phyloP scores from a whole-genome alignment of 139 green algal genomes.

The Haematococcus lacustris region DNA sequence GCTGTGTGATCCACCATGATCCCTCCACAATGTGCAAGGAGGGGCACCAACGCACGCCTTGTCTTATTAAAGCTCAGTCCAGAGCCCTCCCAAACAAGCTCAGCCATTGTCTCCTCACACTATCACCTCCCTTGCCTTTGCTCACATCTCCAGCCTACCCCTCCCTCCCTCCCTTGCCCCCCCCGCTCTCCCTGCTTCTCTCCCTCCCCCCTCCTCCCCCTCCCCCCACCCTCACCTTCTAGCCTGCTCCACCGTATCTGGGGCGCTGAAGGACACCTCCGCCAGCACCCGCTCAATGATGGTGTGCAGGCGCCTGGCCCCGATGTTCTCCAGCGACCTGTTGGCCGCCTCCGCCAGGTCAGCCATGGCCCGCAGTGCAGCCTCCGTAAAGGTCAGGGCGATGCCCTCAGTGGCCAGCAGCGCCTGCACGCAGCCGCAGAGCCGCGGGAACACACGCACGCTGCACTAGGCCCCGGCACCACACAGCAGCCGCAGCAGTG shows the following conservation, averaged over 20 bases:
- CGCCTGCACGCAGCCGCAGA: conserved; percentile 26
- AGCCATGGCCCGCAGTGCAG: conserved; percentile 63
- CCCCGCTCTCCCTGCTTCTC: too few species aligned
- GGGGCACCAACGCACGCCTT: background rate
- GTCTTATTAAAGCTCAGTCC: background rate
- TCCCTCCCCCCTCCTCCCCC: too few species aligned
- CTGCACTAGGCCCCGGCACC: too few species aligned
- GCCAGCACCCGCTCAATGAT: conserved; percentile 90
- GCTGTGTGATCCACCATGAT: too few species aligned
- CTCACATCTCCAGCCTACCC: too few species aligned
- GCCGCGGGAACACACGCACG: too few species aligned
- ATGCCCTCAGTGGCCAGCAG: conserved; percentile 88
- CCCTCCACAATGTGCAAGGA: too few species aligned
- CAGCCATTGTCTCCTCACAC: background rate
- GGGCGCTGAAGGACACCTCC: conserved; percentile 85
- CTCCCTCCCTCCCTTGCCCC: too few species aligned
- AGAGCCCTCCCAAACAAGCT: background rate
- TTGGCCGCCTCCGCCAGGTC: conserved; percentile 61
- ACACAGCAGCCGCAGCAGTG: too few species aligned
- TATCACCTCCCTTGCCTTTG: background rate
- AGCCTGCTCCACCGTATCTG: conserved; percentile 50
- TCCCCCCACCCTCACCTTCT: conserved; percentile 5
- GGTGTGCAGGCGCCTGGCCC: conserved; percentile 85
- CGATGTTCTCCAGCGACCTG: conserved; percentile 16
- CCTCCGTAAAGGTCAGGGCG: conserved; percentile 80